Evolutionary conservation across 2,329 filamentous ascomycete genomes (phyloP).

Genomic region (Cadophora luteo-olivacea): DNA sequence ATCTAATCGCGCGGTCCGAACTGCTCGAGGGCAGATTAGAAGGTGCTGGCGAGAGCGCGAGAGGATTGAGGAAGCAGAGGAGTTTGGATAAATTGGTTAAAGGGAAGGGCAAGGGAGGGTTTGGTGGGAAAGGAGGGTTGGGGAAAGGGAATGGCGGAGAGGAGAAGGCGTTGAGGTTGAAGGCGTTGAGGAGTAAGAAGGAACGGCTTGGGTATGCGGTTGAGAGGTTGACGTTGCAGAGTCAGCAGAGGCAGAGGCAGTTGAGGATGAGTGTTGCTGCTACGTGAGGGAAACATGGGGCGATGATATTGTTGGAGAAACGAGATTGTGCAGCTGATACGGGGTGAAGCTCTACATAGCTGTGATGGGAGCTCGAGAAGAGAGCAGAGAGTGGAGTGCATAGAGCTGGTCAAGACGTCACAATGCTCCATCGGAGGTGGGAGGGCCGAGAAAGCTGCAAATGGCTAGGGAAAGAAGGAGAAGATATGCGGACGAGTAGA

Average conservation of each 20-base stretch:
- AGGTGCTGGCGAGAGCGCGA: slow-evolving; percentile 52
- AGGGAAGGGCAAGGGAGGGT: slow-evolving; percentile 34
- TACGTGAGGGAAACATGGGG: slow-evolving; percentile 16
- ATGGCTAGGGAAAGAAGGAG: background rate
- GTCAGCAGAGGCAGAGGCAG: slow-evolving; percentile 71
- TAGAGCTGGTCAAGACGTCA: no score
- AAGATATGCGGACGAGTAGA: no score
- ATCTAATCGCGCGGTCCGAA: slow-evolving; percentile 69
- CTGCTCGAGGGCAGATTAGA: slow-evolving; percentile 68
- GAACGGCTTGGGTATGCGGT: slow-evolving; percentile 74
- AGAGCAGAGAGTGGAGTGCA: no score
- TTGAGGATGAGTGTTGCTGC: slow-evolving; percentile 76
- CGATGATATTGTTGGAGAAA: no score
- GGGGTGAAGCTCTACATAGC: no score
- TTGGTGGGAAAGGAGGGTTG: slow-evolving; percentile 29
- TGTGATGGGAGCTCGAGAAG: no score
- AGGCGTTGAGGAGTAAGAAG: slow-evolving; percentile 71
- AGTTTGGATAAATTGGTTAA: slow-evolving; percentile 49
- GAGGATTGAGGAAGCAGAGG: slow-evolving; percentile 40
- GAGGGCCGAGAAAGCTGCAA: background rate
- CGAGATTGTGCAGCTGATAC: no score
- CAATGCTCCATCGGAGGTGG: no score
- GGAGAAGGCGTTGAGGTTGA: slow-evolving; percentile 53
- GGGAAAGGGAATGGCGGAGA: no score
- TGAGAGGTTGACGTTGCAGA: slow-evolving; percentile 70